A percentile compares a stretch with the other conserved stretches of the same genome.
Conservation (phyloP, 768 basidiomycete species). For the Collybiopsis confluens region DNA sequence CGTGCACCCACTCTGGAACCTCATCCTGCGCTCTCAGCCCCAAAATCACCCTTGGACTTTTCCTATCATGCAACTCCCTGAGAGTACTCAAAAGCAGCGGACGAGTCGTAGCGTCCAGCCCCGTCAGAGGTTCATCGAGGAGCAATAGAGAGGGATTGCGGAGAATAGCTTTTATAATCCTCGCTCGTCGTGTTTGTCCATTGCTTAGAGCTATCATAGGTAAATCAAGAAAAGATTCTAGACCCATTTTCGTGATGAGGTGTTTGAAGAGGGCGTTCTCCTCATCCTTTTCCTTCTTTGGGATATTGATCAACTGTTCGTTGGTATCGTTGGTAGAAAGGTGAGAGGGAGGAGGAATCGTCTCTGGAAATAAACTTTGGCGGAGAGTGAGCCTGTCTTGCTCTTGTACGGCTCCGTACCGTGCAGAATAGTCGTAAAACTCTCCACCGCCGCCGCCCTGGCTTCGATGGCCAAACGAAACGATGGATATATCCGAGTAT, state of each 20-base stretch:
- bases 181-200: constrained; percentile 85
- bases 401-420: constrained; percentile 85
- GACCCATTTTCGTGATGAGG: constrained; percentile 51
- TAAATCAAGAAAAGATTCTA: constrained; percentile 67
- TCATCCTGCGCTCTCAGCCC: constrained; percentile 67
- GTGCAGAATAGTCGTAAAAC: constrained; percentile 91
- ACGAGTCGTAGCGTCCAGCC: constrained; percentile 65
- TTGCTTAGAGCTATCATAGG: constrained; percentile 85
- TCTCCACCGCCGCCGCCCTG: constrained; percentile 61
- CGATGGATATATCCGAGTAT: constrained; percentile 45
- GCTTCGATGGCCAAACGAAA: constrained; percentile 65
- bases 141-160: constrained; percentile 68
- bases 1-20: constrained; percentile 69
- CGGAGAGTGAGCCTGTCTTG: constrained; percentile 77
- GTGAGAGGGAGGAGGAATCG: constrained; percentile 26
- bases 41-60: constrained; percentile 57
- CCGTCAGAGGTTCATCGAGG: constrained; percentile 91
- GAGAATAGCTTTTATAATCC: constrained; percentile 77
- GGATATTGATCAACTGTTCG: constrained; percentile 7
- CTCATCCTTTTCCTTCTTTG: too few species aligned
- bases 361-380: constrained; percentile 62
- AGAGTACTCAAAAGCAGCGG: constrained; percentile 52
- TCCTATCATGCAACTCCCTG: constrained; percentile 42
- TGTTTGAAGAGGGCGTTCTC: constrained; percentile 40
- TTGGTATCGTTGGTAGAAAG: constrained; percentile 17